Conservation (phyloP, 75 land plant species). For the Cupressus sempervirens region DNA sequence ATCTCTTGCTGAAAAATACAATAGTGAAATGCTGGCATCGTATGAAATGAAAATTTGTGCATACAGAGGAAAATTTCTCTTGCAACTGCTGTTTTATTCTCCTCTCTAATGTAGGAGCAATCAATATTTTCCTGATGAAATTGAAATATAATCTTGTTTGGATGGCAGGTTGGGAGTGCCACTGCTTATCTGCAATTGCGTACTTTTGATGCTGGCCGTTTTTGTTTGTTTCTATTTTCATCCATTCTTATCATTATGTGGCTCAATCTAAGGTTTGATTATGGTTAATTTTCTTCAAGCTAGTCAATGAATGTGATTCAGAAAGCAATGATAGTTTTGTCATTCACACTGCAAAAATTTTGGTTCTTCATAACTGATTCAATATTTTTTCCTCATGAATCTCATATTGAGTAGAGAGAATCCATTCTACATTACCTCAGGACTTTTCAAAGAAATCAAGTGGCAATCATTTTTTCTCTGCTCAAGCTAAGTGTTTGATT, state of each 20-base stretch:
- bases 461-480: neutral
- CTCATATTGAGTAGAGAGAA: neutral
- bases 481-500: neutral
- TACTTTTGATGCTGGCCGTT: slow-evolving; percentile 49
- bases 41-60: neutral
- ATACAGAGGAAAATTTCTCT: neutral
- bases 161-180: slow-evolving; percentile 79
- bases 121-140: neutral
- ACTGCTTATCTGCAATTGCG: slow-evolving; percentile 71
- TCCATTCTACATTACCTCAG: neutral
- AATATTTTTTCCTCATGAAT: neutral
- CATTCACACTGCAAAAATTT: neutral
- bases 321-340: neutral
- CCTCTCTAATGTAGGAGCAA: neutral
- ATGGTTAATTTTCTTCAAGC: neutral
- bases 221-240: slow-evolving; percentile 52
- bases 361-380: neutral
- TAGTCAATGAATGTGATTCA: neutral
- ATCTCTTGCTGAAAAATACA: neutral
- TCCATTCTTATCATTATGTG: slow-evolving; percentile 81
- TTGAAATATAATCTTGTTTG: neutral
- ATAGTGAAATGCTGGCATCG: neutral
- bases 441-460: neutral
- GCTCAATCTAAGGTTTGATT: slow-evolving; percentile 84
- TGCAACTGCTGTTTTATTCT: neutral